Evolutionary conservation across 306 rosid species (phyloP).

Genomic region (Chamaecrista fasciculata): DNA sequence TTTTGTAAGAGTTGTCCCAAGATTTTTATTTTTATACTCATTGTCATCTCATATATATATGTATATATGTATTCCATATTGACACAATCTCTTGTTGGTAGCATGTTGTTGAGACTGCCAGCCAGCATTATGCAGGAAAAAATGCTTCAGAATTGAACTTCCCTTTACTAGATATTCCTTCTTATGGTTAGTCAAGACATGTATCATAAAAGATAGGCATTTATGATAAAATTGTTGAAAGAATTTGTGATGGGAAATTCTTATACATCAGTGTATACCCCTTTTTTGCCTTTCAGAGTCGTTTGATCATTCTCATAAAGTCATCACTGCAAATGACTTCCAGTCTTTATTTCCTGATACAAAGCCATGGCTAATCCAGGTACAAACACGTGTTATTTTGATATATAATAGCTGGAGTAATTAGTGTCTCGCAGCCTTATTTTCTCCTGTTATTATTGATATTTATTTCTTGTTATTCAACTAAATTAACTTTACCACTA

Average conservation of each 20-base stretch:
- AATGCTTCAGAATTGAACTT: constrained; percentile 48
- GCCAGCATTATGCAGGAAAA: constrained; percentile 54
- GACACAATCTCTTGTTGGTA: constrained; percentile 38
- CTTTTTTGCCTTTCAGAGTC: constrained; percentile 43
- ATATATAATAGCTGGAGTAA: constrained; percentile 8
- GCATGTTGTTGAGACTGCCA: constrained; percentile 67
- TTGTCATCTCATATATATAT: no score
- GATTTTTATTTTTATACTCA: background rate
- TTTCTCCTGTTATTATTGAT: background rate
- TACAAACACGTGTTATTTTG: constrained; percentile 25
- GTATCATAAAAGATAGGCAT: background rate
- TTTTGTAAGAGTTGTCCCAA: constrained; percentile 10
- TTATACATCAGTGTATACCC: constrained; percentile 22
- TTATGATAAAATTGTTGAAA: background rate
- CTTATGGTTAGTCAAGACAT: constrained; percentile 56
- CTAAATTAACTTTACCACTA: background rate
- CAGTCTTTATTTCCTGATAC: constrained; percentile 55
- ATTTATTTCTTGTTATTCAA: background rate
- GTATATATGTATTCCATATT: constrained; percentile 13
- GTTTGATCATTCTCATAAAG: constrained; percentile 47
- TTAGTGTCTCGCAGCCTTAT: background rate
- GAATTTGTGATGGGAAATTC: background rate
- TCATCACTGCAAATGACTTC: constrained; percentile 52
- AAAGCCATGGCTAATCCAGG: constrained; percentile 71
- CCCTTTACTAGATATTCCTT: constrained; percentile 56